Evolutionary conservation across 805 yeast genomes (phyloP).

Genomic region (Zygosaccharomyces kombuchaensis): DNA sequence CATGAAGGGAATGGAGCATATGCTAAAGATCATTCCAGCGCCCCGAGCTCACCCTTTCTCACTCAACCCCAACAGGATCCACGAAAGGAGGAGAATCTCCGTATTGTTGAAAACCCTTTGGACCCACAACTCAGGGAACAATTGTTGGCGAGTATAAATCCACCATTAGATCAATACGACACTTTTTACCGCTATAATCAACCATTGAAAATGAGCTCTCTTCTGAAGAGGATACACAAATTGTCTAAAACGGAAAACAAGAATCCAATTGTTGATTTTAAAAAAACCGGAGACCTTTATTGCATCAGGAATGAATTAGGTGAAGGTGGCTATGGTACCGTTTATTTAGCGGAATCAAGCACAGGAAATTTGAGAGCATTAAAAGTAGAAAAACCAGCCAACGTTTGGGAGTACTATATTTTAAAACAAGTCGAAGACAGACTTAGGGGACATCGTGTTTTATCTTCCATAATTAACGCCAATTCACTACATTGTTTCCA

Average conservation of each 20-base stretch:
- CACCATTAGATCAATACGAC: slow-evolving; percentile 35
- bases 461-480: slow-evolving; percentile 45
- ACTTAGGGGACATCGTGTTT: slow-evolving; percentile 24
- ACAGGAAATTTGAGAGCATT: slow-evolving; percentile 57
- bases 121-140: slow-evolving; percentile 39
- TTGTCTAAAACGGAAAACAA: slow-evolving; percentile 38
- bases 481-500: slow-evolving; percentile 49
- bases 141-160: slow-evolving; percentile 38
- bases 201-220: slow-evolving; percentile 35
- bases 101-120: slow-evolving; percentile 39
- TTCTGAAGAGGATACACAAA: slow-evolving; percentile 38
- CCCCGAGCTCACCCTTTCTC: slow-evolving; percentile 31
- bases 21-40: slow-evolving; percentile 6
- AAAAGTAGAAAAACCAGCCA: slow-evolving; percentile 66
- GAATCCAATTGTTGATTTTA: slow-evolving; percentile 33
- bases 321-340: slow-evolving; percentile 76
- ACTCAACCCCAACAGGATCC: slow-evolving; percentile 25
- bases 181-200: slow-evolving; percentile 34
- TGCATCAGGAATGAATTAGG: slow-evolving; percentile 53
- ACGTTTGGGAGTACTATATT: slow-evolving; percentile 79
- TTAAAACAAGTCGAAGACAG: slow-evolving; percentile 52
- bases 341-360: slow-evolving; percentile 62
- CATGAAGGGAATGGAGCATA: slow-evolving; percentile 19
- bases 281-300: slow-evolving; percentile 34
- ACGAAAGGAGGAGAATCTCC: not conserved